Evolutionary conservation across 805 yeast genomes (phyloP).

Genomic region (Nakazawaea ernobii): DNA sequence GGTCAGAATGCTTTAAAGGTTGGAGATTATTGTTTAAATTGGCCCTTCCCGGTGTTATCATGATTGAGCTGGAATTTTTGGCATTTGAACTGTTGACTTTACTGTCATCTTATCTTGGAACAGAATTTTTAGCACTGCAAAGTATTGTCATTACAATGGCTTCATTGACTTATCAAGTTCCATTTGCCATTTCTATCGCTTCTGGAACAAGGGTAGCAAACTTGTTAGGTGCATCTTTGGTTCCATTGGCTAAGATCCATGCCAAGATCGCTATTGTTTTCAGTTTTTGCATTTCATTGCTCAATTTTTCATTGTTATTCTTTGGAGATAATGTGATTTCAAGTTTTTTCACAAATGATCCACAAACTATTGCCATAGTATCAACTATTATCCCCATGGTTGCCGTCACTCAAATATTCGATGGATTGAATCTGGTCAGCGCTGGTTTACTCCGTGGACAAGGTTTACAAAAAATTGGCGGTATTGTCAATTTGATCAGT

Average conservation of each 20-base stretch:
- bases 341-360: constrained; percentile 54
- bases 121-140: constrained; percentile 48
- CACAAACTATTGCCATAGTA: constrained; percentile 46
- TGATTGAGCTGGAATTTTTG: constrained; percentile 56
- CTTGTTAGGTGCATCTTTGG: constrained; percentile 37
- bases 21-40: constrained; percentile 40
- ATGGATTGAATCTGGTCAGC: constrained; percentile 62
- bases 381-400: constrained; percentile 51
- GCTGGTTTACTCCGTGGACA: constrained; percentile 79
- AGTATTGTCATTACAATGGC: constrained; percentile 39
- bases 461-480: constrained; percentile 64
- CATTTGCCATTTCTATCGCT: constrained; percentile 55
- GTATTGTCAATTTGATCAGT: constrained; percentile 48
- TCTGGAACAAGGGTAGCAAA: constrained; percentile 54
- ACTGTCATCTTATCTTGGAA: constrained; percentile 49
- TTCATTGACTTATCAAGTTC: constrained; percentile 47
- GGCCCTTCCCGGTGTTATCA: constrained; percentile 50
- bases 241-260: constrained; percentile 30
- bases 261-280: constrained; percentile 31
- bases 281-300: constrained; percentile 29
- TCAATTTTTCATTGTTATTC: constrained; percentile 42
- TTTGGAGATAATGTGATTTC: constrained; percentile 39
- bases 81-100: constrained; percentile 54
- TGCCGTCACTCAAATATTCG: constrained; percentile 66
- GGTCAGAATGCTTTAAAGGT: constrained; percentile 33